A percentile compares a stretch with the other conserved stretches of the same genome.
Evolutionary conservation across 495 filamentous ascomycete genomes (phyloP).

Genomic region (Letharia columbiana): DNA sequence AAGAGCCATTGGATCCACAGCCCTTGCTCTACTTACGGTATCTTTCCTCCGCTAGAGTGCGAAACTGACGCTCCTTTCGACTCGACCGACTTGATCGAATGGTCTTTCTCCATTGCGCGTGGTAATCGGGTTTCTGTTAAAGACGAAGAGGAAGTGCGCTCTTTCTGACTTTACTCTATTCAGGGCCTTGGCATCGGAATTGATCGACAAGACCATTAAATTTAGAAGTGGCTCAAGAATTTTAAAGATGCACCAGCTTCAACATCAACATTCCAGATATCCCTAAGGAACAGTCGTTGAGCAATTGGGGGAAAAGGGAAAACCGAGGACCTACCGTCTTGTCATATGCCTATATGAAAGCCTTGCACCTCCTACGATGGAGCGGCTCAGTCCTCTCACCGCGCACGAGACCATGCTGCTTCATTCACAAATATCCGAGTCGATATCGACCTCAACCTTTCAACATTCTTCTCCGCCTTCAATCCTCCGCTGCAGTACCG

Average conservation of each 20-base stretch:
- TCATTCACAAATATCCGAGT: constrained; percentile 33
- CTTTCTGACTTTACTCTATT: not conserved
- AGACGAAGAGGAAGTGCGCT: not conserved
- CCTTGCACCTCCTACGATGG: constrained; percentile 62
- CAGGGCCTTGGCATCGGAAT: constrained; percentile 11
- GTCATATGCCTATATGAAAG: constrained; percentile 50
- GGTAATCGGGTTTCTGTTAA: not conserved
- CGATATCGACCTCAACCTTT: constrained; percentile 21
- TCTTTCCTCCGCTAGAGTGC: constrained; percentile 56
- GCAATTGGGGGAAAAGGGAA: constrained; percentile 1
- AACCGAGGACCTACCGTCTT: not conserved
- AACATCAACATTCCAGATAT: not conserved
- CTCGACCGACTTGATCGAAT: constrained; percentile 22
- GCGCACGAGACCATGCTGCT: constrained; percentile 42
- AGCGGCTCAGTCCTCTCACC: constrained; percentile 59
- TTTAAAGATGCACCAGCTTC: constrained; percentile 4
- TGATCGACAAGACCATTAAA: constrained; percentile 15
- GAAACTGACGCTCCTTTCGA: constrained; percentile 24
- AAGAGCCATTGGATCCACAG: not conserved
- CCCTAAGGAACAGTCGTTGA: constrained; percentile 2
- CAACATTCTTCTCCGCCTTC: constrained; percentile 25
- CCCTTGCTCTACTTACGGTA: constrained; percentile 59
- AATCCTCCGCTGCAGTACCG: constrained; percentile 22
- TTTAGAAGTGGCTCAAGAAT: constrained; percentile 13
- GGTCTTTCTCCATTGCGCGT: constrained; percentile 21